Conservation (phyloP, 179 eudicot genomes). For the Spergularia azorica region DNA sequence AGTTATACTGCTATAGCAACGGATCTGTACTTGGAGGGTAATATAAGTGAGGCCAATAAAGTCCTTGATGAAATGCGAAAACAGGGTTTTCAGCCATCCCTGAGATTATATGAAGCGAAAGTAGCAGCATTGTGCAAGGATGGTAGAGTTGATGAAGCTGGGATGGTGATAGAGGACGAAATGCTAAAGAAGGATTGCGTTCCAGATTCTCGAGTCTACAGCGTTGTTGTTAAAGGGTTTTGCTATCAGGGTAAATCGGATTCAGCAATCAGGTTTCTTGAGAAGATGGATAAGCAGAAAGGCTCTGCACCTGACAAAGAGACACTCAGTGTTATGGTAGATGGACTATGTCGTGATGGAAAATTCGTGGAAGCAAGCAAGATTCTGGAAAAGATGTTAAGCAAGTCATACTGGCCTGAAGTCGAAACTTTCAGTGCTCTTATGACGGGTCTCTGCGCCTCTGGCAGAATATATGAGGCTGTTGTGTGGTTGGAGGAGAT, state of each 20-base stretch:
- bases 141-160: conserved; percentile 63
- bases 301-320: conserved; percentile 68
- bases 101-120: conserved; percentile 63
- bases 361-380: conserved; percentile 61
- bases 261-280: conserved; percentile 52
- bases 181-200: conserved; percentile 66
- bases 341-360: conserved; percentile 63
- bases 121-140: conserved; percentile 54
- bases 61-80: conserved; percentile 60
- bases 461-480: conserved; percentile 59
- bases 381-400: conserved; percentile 66
- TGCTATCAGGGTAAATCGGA: conserved; percentile 47
- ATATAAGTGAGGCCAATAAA: conserved; percentile 55
- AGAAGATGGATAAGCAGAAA: conserved; percentile 61
- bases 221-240: conserved; percentile 53
- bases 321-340: conserved; percentile 52
- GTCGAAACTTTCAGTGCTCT: conserved; percentile 37
- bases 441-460: conserved; percentile 65
- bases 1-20: conserved; percentile 64
- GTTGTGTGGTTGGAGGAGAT: conserved; percentile 91
- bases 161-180: conserved; percentile 56
- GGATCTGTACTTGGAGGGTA: conserved; percentile 67
- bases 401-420: conserved; percentile 56
- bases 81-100: conserved; percentile 57
- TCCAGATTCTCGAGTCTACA: conserved; percentile 60